Conservation (phyloP, 2,329 filamentous ascomycete genomes). For the Xylariaceae sp. region DNA sequence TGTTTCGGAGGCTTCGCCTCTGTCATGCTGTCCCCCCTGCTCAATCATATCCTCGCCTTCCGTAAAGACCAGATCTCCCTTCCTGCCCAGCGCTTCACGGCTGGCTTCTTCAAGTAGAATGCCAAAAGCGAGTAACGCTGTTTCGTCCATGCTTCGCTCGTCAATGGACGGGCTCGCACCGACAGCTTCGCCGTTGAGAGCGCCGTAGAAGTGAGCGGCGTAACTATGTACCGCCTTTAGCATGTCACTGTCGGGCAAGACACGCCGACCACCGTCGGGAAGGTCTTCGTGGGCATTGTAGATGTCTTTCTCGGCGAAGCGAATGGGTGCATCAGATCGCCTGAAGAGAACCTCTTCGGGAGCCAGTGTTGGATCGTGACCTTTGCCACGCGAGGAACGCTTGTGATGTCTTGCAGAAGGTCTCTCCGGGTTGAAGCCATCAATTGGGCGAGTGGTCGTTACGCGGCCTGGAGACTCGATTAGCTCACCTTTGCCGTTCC, state of each 20-base stretch:
- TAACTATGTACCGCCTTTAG: conserved; percentile 67
- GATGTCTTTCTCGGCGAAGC: conserved; percentile 67
- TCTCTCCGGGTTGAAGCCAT: conserved; percentile 17
- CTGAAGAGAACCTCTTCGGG: conserved; percentile 72
- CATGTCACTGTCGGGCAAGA: conserved; percentile 65
- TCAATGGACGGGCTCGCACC: conserved; percentile 29
- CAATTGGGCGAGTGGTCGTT: conserved; percentile 29
- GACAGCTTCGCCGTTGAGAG: conserved; percentile 1
- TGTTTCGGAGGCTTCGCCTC: conserved; percentile 14
- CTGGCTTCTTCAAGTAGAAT: conserved; percentile 70
- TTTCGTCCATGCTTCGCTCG: conserved; percentile 70
- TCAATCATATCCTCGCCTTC: conserved; percentile 44
- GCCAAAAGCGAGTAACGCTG: conserved; percentile 69
- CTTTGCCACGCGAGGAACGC: conserved; percentile 20
- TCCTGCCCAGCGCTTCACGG: conserved; percentile 56
- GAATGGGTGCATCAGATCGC: conserved; percentile 57
- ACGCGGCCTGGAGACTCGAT: conserved; percentile 31
- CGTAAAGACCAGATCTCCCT: conserved; percentile 68
- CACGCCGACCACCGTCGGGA: conserved; percentile 39
- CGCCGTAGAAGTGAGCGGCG: conserved; percentile 61
- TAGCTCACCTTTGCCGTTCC: not conserved
- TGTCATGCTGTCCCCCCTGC: conserved; percentile 5
- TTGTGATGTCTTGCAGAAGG: conserved; percentile 12
- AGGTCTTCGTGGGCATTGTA: conserved; percentile 64
- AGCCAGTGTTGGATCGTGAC: conserved; percentile 42